Percentiles rank a stretch among this genome's conserved stretches.
Conservation (phyloP, 2,329 filamentous ascomycete genomes). For the Neophaeococcomyces aloes region DNA sequence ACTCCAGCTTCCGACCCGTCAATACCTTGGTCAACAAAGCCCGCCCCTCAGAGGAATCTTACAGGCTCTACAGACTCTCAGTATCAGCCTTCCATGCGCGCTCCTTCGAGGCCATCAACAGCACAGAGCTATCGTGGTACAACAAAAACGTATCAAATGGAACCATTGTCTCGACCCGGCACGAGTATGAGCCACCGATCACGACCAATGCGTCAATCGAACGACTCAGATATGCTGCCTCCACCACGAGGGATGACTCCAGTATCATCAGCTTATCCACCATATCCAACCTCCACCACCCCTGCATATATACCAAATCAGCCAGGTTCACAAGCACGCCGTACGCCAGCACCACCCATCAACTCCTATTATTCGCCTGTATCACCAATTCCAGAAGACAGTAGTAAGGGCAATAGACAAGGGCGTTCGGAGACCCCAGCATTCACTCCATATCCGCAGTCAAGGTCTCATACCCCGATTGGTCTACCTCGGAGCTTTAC, state of each 20-base stretch:
- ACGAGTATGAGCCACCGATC: conserved; percentile 17
- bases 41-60: conserved; percentile 14
- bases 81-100: conserved; percentile 22
- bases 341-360: conserved; percentile 3
- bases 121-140: conserved; percentile 21
- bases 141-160: conserved; percentile 23
- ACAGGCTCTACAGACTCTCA: conserved; percentile 22
- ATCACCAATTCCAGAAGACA: conserved; percentile 15
- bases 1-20: conserved; percentile 21
- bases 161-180: conserved; percentile 21
- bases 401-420: no score
- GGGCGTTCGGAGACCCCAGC: conserved; percentile 19
- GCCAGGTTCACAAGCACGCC: conserved; percentile 3
- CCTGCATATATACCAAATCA: neutral
- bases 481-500: conserved; percentile 18
- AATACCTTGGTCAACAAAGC: conserved; percentile 17
- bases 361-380: conserved; percentile 11
- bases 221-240: conserved; percentile 12
- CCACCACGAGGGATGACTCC: conserved; percentile 11
- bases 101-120: conserved; percentile 18
- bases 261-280: neutral
- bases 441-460: conserved; percentile 10
- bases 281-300: neutral
- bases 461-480: conserved; percentile 14
- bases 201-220: conserved; percentile 12